Conservation (phyloP, 2,329 filamentous ascomycete species). For the Fusarium brevicatenulatum region DNA sequence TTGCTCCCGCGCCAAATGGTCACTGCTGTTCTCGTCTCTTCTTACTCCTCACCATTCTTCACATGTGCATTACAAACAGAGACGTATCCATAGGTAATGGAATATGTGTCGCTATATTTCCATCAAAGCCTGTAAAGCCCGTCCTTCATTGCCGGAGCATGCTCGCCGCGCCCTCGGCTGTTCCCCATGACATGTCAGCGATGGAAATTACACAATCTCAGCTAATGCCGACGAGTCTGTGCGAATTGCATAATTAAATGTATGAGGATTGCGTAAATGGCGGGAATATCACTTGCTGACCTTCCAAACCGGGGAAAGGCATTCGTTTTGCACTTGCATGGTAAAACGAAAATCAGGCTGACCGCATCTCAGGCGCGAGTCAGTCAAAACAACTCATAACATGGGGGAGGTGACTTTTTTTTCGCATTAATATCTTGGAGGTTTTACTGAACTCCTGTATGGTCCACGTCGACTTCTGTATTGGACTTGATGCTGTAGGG, state of each 20-base stretch:
- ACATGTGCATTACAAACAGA: too few relatives aligned
- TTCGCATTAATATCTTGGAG: too few relatives aligned
- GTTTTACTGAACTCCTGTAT: too few relatives aligned
- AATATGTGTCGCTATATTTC: too few relatives aligned
- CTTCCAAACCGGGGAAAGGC: not conserved
- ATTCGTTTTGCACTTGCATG: not conserved
- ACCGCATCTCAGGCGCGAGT: not conserved
- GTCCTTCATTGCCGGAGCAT: not conserved
- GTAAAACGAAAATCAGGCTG: not conserved
- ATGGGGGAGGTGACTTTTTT: too few relatives aligned
- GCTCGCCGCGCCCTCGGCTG: not conserved
- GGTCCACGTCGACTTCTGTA: too few relatives aligned
- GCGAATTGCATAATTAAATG: too few relatives aligned
- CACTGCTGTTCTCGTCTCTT: not conserved
- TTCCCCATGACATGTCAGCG: not conserved
- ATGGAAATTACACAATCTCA: not conserved
- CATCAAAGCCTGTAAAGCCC: too few relatives aligned
- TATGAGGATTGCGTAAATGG: not conserved
- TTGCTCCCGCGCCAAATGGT: fast-evolving
- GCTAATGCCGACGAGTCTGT: fast-evolving
- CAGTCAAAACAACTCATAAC: not conserved
- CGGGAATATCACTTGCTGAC: not conserved
- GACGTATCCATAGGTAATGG: too few relatives aligned
- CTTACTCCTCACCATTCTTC: not conserved
- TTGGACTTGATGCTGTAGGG: too few relatives aligned